These are phyloP conservation scores for Dendrostoma leiphaemia DNA, from an alignment of 2,329 filamentous ascomycete species.

Conservation along the genomic window DNA sequence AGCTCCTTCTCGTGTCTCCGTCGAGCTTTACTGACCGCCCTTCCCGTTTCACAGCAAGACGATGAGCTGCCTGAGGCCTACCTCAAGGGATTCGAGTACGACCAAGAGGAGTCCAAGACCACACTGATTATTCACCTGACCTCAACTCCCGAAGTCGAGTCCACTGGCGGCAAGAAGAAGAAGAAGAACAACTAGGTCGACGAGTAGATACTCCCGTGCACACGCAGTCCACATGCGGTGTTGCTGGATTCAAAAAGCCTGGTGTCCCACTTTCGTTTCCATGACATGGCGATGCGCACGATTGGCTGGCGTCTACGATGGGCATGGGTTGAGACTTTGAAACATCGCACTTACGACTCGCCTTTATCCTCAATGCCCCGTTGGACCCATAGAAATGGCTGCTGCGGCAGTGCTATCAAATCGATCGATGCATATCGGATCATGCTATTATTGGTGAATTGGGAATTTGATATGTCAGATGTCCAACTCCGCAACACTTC, in stretches of 20 bases:
- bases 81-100: constrained; percentile 94
- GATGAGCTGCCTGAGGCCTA: constrained; percentile 87
- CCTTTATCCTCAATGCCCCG: neutral
- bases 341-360: neutral
- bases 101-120: constrained; percentile 88
- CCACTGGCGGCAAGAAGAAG: constrained; percentile 65
- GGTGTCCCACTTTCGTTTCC: neutral
- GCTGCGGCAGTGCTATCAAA: neutral
- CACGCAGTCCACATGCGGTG: neutral
- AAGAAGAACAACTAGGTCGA: constrained; percentile 46
- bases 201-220: constrained; percentile 30
- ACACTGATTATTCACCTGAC: constrained; percentile 83
- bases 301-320: neutral
- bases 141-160: constrained; percentile 52
- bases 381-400: neutral
- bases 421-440: neutral
- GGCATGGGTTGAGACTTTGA: neutral
- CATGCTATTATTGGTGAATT: too few relatives aligned
- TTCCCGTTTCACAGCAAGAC: constrained; percentile 62
- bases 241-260: neutral
- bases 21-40: constrained; percentile 14
- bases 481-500: too few relatives aligned
- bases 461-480: neutral
- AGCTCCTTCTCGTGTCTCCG: neutral
- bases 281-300: neutral